Conservation (phyloP, 768 basidiomycete species). For the Paxillus rubicundulus region DNA sequence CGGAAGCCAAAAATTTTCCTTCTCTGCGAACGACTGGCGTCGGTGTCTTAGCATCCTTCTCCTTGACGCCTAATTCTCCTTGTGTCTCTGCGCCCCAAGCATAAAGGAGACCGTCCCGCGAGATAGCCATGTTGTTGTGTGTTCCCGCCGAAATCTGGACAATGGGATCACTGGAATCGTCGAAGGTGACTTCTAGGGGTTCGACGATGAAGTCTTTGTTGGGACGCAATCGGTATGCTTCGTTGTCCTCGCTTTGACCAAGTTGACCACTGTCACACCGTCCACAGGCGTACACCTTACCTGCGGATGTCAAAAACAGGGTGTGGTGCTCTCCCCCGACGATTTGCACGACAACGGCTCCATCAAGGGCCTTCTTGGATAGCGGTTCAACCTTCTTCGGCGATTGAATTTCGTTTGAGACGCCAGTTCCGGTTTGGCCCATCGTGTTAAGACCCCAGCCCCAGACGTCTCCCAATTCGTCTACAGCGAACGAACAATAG, state of each 20-base stretch:
- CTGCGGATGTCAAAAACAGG: conserved; percentile 80
- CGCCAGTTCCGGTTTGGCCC: conserved; percentile 74
- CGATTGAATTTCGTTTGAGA: conserved; percentile 50
- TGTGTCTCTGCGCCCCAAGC: conserved; percentile 79
- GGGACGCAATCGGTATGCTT: conserved; percentile 53
- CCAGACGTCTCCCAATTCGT: conserved; percentile 80
- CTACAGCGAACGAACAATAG: conserved; percentile 89
- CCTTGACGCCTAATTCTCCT: conserved; percentile 68
- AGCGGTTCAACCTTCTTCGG: conserved; percentile 67
- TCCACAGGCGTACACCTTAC: conserved; percentile 85
- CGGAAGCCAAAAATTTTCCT: conserved; percentile 52
- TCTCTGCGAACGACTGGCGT: conserved; percentile 67
- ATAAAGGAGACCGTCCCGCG: conserved; percentile 64
- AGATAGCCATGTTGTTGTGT: conserved; percentile 72
- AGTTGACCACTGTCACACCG: conserved; percentile 83
- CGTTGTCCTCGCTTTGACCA: conserved; percentile 69
- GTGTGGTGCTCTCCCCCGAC: conserved; percentile 86
- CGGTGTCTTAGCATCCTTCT: conserved; percentile 62
- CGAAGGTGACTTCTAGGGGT: conserved; percentile 66
- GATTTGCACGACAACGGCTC: conserved; percentile 68
- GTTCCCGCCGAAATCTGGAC: conserved; percentile 64
- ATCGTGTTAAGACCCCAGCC: conserved; percentile 95
- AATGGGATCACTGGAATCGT: conserved; percentile 61
- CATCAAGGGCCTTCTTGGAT: conserved; percentile 56
- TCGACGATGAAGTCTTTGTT: conserved; percentile 59